These are phyloP conservation scores for Tricharina praecox DNA, from an alignment of 495 filamentous ascomycete genomes.

Conservation along the genomic window DNA sequence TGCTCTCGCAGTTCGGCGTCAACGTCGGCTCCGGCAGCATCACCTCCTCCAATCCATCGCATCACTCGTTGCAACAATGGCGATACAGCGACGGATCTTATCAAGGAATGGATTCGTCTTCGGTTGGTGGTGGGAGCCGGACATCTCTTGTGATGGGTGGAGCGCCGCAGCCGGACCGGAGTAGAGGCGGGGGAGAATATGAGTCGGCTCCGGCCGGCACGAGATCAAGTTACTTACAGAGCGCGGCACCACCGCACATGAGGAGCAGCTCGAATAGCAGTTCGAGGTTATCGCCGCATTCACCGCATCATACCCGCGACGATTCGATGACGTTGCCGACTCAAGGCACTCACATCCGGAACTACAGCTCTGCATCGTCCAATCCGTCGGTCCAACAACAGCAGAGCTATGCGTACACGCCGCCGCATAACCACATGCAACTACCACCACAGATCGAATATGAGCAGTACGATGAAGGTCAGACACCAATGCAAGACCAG, in stretches of 20 bases:
- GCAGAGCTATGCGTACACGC: conserved; percentile 63
- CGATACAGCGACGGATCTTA: conserved; percentile 17
- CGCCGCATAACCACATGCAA: conserved; percentile 44
- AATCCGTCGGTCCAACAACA: conserved; percentile 10
- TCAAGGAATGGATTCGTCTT: not conserved
- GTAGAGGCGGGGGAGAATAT: conserved; percentile 16
- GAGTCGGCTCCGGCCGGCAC: conserved; percentile 33
- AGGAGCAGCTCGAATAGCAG: conserved; percentile 40
- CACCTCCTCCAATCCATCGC: conserved; percentile 18
- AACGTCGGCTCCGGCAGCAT: conserved; percentile 23
- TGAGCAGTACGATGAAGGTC: conserved; percentile 19
- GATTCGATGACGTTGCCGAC: conserved; percentile 10
- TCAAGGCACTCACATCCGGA: conserved; percentile 16
- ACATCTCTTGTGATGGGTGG: not conserved
- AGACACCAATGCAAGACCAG: not conserved
- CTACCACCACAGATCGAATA: conserved; percentile 32
- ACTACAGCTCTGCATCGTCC: conserved; percentile 11
- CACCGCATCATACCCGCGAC: no score
- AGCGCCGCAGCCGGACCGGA: not conserved
- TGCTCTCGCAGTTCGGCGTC: conserved; percentile 62
- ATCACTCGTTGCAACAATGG: conserved; percentile 31
- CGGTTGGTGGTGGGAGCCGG: not conserved
- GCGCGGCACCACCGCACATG: conserved; percentile 36
- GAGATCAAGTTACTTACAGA: conserved; percentile 33
- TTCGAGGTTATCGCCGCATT: conserved; percentile 22